Percentiles rank a stretch among this genome's conserved stretches.
Conservation (phyloP, 768 basidiomycete species). For the Xerocomus spinulosus region DNA sequence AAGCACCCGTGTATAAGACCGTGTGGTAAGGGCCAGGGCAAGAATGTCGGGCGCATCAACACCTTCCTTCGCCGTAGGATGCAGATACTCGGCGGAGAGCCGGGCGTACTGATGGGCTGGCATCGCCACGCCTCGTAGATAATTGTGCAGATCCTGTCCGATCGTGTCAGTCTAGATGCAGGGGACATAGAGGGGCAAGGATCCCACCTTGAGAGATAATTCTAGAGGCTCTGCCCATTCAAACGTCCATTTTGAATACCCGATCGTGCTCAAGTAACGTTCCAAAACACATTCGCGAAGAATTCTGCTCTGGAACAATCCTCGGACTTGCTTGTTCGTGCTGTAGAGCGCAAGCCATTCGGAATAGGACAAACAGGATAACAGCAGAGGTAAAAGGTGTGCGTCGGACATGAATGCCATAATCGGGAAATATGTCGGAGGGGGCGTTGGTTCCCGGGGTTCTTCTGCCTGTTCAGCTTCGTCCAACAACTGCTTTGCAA, state of each 20-base stretch:
- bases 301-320: constrained; percentile 44
- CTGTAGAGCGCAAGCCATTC: constrained; percentile 65
- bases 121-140: constrained; percentile 74
- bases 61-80: constrained; percentile 39
- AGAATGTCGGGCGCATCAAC: constrained; percentile 41
- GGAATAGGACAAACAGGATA: constrained; percentile 63
- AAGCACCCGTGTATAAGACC: constrained; percentile 77
- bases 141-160: constrained; percentile 67
- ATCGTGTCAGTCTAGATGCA: constrained; percentile 6
- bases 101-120: constrained; percentile 70
- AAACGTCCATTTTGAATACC: constrained; percentile 62
- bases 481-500: constrained; percentile 22
- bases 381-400: constrained; percentile 47
- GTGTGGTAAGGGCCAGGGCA: constrained; percentile 54
- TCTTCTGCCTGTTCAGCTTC: constrained; percentile 12
- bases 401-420: constrained; percentile 51
- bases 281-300: constrained; percentile 65
- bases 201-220: constrained; percentile 57
- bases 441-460: constrained; percentile 19
- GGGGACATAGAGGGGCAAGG: neutral
- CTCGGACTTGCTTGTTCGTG: constrained; percentile 51
- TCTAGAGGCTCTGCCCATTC: constrained; percentile 56
- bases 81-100: constrained; percentile 54
- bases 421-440: constrained; percentile 45
- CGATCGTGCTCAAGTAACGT: constrained; percentile 64